These are phyloP conservation scores for Fusarium redolens DNA, from an alignment of 2,329 filamentous ascomycete species.

Conservation along the genomic window DNA sequence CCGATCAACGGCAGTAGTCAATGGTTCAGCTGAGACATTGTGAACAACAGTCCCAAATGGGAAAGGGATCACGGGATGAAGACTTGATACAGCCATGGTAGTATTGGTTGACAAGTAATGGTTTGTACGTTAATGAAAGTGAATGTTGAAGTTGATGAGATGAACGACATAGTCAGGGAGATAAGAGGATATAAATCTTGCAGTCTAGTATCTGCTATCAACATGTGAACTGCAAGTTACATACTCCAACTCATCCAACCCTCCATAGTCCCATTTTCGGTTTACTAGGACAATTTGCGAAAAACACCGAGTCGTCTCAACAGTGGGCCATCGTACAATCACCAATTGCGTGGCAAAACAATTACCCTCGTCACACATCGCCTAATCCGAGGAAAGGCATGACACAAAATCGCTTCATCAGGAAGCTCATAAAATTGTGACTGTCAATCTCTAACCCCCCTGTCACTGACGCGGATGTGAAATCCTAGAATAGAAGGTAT, in stretches of 20 bases:
- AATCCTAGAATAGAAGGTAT: slow-evolving; percentile 1
- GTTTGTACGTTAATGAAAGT: too few relatives aligned
- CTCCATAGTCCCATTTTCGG: not conserved
- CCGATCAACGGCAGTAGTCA: slow-evolving; percentile 38
- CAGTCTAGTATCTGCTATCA: not conserved
- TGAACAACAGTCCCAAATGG: not conserved
- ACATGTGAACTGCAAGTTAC: not conserved
- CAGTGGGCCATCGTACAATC: not conserved
- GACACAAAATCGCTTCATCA: not conserved
- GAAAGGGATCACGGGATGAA: not conserved
- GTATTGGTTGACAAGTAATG: rapidly evolving
- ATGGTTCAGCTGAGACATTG: not conserved
- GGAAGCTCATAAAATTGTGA: not conserved
- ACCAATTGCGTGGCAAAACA: not conserved
- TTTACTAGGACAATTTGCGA: not conserved
- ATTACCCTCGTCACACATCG: not conserved
- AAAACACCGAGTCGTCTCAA: not conserved
- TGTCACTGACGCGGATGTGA: not conserved
- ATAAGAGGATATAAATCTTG: slow-evolving; percentile 11
- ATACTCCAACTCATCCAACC: not conserved
- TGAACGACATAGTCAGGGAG: not conserved
- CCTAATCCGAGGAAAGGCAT: not conserved
- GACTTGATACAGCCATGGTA: slow-evolving; percentile 11
- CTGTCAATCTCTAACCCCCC: not conserved
- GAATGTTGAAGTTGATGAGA: not conserved